phyloP scores from a whole-genome alignment of 1,139 yeast species.

The Yarrowia galli region DNA sequence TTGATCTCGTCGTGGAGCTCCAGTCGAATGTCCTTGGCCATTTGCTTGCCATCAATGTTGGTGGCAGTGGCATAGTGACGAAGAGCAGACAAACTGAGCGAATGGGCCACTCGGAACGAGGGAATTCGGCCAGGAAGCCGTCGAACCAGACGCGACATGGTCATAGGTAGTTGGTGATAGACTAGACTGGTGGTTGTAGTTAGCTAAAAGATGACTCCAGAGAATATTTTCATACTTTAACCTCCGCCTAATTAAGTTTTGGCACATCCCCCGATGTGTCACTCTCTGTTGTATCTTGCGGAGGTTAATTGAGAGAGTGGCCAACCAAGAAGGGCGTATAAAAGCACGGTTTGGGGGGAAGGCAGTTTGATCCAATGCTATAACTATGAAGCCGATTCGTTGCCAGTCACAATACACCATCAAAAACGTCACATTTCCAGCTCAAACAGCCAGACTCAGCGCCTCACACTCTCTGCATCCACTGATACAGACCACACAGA shows the following conservation, averaged over 20 bases:
- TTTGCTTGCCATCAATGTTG: conserved; percentile 38
- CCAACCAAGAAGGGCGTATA: neutral
- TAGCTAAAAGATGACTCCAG: conserved; percentile 23
- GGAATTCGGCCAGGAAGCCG: conserved; percentile 30
- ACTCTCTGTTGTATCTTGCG: conserved; percentile 11
- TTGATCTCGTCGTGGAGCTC: conserved; percentile 58
- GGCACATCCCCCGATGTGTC: conserved; percentile 35
- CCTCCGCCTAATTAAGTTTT: conserved; percentile 20
- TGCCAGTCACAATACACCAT: neutral
- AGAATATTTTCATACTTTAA: conserved; percentile 31
- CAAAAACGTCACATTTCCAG: neutral
- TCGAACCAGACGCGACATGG: conserved; percentile 38
- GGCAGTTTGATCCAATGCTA: neutral
- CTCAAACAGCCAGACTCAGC: neutral
- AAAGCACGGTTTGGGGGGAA: neutral
- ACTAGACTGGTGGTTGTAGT: conserved; percentile 11
- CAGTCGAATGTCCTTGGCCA: conserved; percentile 45
- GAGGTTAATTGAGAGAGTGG: neutral
- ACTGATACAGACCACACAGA: conserved; percentile 14
- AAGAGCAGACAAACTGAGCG: conserved; percentile 34
- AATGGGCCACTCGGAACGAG: conserved; percentile 29
- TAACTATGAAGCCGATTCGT: neutral
- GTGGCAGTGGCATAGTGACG: conserved; percentile 37
- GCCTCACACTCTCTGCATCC: neutral
- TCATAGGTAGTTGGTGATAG: conserved; percentile 7